These are phyloP conservation scores for Tolypocladium pustulatum DNA, from an alignment of 2,329 filamentous ascomycete species.

Conservation along the genomic window DNA sequence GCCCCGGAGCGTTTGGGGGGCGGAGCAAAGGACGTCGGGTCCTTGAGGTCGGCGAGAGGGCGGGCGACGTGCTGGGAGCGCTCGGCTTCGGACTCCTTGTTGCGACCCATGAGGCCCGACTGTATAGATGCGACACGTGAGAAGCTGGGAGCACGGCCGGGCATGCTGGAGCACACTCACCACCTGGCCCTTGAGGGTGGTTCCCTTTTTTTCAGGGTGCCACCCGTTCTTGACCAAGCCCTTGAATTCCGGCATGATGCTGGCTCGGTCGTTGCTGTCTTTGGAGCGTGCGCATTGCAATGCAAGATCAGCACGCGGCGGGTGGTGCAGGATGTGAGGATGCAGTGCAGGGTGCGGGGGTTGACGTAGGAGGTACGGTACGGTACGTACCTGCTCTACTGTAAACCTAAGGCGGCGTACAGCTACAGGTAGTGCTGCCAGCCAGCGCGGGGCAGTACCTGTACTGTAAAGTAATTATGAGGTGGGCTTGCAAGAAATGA, in stretches of 20 bases:
- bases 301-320: background rate
- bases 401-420: too few relatives aligned
- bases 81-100: conserved; percentile 18
- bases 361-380: background rate
- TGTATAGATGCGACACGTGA: conserved; percentile 11
- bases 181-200: conserved; percentile 26
- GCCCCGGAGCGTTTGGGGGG: conserved; percentile 56
- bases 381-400: too few relatives aligned
- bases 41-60: conserved; percentile 61
- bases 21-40: conserved; percentile 69
- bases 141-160: background rate
- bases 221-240: conserved; percentile 40
- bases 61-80: conserved; percentile 30
- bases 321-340: background rate
- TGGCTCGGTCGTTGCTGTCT: background rate
- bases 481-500: background rate
- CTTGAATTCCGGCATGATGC: conserved; percentile 35
- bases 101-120: conserved; percentile 35
- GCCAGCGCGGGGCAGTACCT: background rate
- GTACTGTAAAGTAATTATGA: too few relatives aligned
- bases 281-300: background rate
- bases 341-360: background rate
- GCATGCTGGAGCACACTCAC: conserved; percentile 22
- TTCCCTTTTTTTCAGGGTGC: conserved; percentile 34
- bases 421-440: background rate